Base-by-base conservation (phyloP, 1,284 basidiomycete genomes). In the Sanghuangporus sanghuang region DNA sequence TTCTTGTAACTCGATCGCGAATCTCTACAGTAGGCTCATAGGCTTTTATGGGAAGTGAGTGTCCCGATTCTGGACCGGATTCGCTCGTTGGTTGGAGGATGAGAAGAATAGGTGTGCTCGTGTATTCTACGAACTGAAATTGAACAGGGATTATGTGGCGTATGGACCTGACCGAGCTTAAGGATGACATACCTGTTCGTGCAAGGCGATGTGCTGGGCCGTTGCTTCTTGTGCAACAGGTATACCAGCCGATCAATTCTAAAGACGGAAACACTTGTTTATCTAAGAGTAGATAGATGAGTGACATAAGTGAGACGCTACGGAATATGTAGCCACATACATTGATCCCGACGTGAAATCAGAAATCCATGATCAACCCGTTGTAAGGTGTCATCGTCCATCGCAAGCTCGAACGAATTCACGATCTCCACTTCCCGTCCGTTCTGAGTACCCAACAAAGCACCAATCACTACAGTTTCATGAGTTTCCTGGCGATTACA, bases 221-320 rank as follows among this genome's bases (percentile, higher is more conserved):
- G 87, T 87, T 0, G 94, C 95, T 12, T 81, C 76, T 6, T 81
- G 73, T 11, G 93, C 89, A 60, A 95, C 86, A n/a, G 0, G 92
- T 92, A 74, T 99, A 99, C 96, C 96, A 99, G 14, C 96, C 96
- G 52, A 99, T 90, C 69, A 99, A 87, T 69, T 97, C 95, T 54
- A 98, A 83, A 0, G 95, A 94, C 3, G 96, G 97, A 74, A 99
- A 99, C 14, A 98, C 95, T 76, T 98, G 95, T 73, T 96, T 96
- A 82, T 96, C 96, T 98, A 71, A 40, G 50, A 14, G 16, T 48
- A 14, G 27, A 35, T 40, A 68, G 40, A 60, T 40, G 61, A 53
- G 36, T 53, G 59, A 46, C 59, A 32, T 16, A 54, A 2, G 14
- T 32, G 35, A 23, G 27, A 16, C 36, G 55, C 57, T 3, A 32